Conservation (phyloP, 805 yeast species). For the Candida germanica region DNA sequence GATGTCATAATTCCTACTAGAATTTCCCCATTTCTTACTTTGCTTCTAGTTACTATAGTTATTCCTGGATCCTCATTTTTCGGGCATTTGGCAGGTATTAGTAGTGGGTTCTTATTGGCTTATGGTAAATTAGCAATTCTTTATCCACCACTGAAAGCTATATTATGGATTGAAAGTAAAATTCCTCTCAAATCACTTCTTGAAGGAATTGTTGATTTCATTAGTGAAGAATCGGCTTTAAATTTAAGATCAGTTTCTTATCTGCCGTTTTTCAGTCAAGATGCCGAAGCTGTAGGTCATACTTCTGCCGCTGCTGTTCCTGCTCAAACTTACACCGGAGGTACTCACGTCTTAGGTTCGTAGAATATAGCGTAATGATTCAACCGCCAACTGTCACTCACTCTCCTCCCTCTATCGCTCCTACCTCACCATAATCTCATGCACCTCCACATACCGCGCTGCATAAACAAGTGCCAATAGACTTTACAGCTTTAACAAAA, state of each 20-base stretch:
- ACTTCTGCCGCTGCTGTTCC: conserved; percentile 2
- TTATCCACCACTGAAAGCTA: conserved; percentile 63
- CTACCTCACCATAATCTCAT: too few relatives aligned
- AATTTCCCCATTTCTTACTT: conserved; percentile 51
- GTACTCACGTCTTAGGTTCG: conserved; percentile 21
- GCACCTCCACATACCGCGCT: not conserved
- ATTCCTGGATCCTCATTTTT: conserved; percentile 67
- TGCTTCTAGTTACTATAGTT: conserved; percentile 48
- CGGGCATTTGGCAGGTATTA: conserved; percentile 69
- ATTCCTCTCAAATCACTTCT: conserved; percentile 52
- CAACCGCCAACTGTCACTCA: too few relatives aligned
- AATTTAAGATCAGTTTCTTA: conserved; percentile 38
- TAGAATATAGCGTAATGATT: too few relatives aligned
- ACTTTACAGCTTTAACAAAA: too few relatives aligned
- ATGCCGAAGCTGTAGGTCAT: conserved; percentile 7
- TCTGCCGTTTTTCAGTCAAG: conserved; percentile 20
- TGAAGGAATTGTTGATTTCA: conserved; percentile 52
- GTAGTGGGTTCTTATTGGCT: conserved; percentile 63
- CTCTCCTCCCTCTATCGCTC: too few relatives aligned
- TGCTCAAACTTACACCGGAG: conserved; percentile 15
- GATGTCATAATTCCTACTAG: conserved; percentile 55
- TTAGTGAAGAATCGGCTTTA: conserved; percentile 59
- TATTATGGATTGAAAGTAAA: conserved; percentile 62
- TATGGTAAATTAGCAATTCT: conserved; percentile 54
- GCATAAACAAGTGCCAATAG: too few relatives aligned